These are phyloP conservation scores for Corylus avellana DNA, from an alignment of 306 rosid species.

Conservation along the genomic window DNA sequence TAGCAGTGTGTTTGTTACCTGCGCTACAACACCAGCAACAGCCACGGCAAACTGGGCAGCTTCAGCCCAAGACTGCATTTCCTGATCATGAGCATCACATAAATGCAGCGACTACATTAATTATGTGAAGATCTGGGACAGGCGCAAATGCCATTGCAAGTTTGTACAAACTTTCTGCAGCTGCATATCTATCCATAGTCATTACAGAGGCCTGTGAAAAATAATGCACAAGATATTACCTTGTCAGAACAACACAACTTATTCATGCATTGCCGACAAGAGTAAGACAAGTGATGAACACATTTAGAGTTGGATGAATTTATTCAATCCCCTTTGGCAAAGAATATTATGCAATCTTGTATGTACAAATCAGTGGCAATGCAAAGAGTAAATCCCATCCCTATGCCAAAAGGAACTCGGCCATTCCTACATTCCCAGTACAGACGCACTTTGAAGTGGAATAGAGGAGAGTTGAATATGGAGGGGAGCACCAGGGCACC, in stretches of 20 bases:
- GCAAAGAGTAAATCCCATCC: background rate
- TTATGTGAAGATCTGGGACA: constrained; percentile 96
- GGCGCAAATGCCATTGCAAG: constrained; percentile 99
- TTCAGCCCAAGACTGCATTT: constrained; percentile 99
- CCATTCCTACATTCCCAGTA: no score
- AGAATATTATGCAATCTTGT: background rate
- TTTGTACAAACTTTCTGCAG: constrained; percentile 90
- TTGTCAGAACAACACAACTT: constrained; percentile 2
- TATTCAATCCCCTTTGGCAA: background rate
- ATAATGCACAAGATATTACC: constrained; percentile 16
- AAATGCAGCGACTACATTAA: constrained; percentile 93
- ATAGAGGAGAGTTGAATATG: no score
- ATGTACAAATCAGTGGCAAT: background rate
- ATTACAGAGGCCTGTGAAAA: constrained; percentile 68
- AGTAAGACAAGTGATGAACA: background rate
- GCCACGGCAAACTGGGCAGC: constrained; percentile 99
- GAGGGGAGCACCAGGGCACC: no score
- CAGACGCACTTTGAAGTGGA: no score
- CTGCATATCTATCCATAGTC: constrained; percentile 95
- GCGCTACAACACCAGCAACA: constrained; percentile 98
- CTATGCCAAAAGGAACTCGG: no score
- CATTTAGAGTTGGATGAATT: background rate
- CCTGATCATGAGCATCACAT: constrained; percentile 91
- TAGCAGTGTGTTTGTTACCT: constrained; percentile 44
- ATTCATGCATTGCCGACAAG: background rate